These are phyloP conservation scores for Heterococcus sp. DNA, from an alignment of 108 stramenopile genomes.

Conservation along the genomic window DNA sequence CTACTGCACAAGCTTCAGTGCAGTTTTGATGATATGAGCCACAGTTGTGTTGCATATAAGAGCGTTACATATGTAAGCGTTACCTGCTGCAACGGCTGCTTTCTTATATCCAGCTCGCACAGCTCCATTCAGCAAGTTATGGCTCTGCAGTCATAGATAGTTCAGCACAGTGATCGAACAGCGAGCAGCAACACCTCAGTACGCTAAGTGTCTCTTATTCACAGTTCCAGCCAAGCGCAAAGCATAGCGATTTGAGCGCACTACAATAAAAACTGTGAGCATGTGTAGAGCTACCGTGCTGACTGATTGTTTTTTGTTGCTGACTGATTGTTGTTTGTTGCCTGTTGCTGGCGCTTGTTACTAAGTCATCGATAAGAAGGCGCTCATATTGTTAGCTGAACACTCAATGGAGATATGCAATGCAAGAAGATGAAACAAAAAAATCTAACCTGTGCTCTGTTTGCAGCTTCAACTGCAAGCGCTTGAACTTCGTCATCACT, in stretches of 20 bases:
- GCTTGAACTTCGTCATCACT: background rate
- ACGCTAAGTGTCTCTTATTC: background rate
- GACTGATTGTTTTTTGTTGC: no score
- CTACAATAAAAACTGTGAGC: no score
- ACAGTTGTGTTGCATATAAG: no score
- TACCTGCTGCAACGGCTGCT: background rate
- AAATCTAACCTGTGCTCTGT: background rate
- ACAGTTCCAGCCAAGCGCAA: background rate
- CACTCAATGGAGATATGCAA: background rate
- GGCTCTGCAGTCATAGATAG: background rate
- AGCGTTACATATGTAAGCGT: background rate
- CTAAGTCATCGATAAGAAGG: background rate
- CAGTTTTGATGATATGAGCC: no score
- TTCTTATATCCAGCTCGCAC: background rate
- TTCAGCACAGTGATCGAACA: background rate
- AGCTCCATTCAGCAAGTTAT: background rate
- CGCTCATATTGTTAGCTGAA: background rate
- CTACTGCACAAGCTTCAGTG: no score
- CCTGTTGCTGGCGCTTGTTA: background rate
- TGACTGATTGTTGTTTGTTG: background rate
- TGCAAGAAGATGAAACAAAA: background rate
- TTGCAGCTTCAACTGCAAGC: background rate
- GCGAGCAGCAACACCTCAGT: background rate
- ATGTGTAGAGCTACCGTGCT: no score
- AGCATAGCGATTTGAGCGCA: no score